Base-by-base conservation (phyloP, 345 rosid species). In the Trapa incisa region DNA sequence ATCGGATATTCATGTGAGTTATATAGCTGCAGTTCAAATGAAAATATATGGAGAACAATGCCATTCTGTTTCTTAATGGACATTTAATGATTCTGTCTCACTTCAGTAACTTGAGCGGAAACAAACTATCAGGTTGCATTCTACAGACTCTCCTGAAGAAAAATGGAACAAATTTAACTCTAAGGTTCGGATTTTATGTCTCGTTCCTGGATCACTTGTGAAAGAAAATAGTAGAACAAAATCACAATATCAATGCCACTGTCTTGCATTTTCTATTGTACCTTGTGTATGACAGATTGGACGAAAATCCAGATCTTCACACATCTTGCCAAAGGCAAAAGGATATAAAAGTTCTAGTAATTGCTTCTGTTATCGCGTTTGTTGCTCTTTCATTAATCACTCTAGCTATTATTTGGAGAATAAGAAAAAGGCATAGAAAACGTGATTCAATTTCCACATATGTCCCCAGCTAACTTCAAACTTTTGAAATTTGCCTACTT, bases 1-100 rank as follows among this genome's bases (percentile, higher is more conserved):
- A 35, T 41, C 71, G 86, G 67, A 83, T 15, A 45, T 16, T 72
- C 75, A 65, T 89, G 88, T 86, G 67, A 82, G 90, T 39, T 39
- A 39, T 39, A 39, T 39, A 47, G 52, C 15, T 47, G 15, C 4
- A 39, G 6, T 41, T 47, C 13, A 43, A 1, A 22, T 36, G 4
- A 36, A 45, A 42, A 16, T 15, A 15, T 6, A 2, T 2, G 45
- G n/a, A 39, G 9, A 37, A 16, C 4, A 12, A 42, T 43, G 29
- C 22, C 29, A 7, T 43, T 22, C n/a, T 32, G 37, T 33, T 35
- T 6, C 4, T 6, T 14, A 32, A n/a, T n/a, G n/a, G n/a, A 36
- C 6, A 13, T 1, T 37, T n/a, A 12, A 47, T 47, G 10, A 39
- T 39, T 6, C 13, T 16, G 52, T 47, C 2, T 47, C 15, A 14